A percentile compares a stretch with the other conserved stretches of the same genome.
phyloP scores from a whole-genome alignment of 2,329 filamentous ascomycete genomes.

The Colletotrichum shisoi region DNA sequence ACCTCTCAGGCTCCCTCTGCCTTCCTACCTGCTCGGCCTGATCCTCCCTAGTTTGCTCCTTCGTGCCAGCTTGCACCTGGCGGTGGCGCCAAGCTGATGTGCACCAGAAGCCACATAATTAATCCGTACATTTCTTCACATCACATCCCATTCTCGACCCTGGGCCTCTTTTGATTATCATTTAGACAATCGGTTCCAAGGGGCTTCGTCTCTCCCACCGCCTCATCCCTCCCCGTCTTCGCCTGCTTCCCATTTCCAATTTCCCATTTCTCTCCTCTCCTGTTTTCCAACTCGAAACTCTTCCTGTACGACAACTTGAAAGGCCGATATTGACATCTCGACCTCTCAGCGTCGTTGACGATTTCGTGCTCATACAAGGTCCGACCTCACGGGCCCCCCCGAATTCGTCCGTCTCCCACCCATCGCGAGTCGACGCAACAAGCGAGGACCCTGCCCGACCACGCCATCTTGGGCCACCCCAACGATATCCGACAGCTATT shows the following conservation, averaged over 20 bases:
- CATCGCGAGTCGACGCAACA: constrained; percentile 15
- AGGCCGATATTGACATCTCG: neutral
- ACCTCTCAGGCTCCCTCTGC: constrained; percentile 1
- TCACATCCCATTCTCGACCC: constrained; percentile 26
- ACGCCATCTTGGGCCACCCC: constrained; percentile 15
- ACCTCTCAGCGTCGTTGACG: constrained; percentile 1
- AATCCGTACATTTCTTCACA: constrained; percentile 31
- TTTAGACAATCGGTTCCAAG: constrained; percentile 22
- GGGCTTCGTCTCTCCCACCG: constrained; percentile 9
- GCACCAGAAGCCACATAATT: constrained; percentile 38
- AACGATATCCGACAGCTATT: constrained; percentile 23
- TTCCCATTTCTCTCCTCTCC: constrained; percentile 1
- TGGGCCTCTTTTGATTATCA: constrained; percentile 30
- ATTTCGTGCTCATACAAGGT: neutral
- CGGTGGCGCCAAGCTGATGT: constrained; percentile 31
- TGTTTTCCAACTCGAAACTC: neutral
- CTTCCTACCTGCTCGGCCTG: constrained; percentile 12
- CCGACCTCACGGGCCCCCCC: neutral
- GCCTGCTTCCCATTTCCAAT: constrained; percentile 6
- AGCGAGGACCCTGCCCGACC: constrained; percentile 9
- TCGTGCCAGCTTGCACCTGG: constrained; percentile 31
- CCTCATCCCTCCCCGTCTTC: neutral
- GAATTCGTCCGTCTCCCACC: neutral
- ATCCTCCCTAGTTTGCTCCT: constrained; percentile 29
- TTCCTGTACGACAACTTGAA: neutral